Evolutionary conservation across 176 grass and related monocot species (phyloP).

Genomic region (Bromus sterilis): DNA sequence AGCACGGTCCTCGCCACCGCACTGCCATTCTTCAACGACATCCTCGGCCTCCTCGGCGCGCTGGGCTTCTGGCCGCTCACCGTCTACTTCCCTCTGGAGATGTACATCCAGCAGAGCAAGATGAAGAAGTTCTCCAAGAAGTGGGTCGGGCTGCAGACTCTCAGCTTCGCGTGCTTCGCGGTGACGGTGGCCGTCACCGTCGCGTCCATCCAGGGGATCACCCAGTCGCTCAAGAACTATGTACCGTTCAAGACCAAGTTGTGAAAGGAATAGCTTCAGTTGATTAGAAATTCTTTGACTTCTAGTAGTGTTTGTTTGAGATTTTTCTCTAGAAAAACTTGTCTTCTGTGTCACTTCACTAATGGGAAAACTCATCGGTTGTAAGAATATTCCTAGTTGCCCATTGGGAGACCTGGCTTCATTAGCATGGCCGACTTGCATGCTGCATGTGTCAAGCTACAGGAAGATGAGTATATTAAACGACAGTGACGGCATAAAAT

Average conservation of each 20-base stretch:
- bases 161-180: conserved; percentile 46
- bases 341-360: too few species aligned
- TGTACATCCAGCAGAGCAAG: conserved; percentile 39
- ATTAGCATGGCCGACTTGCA: too few species aligned
- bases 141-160: conserved; percentile 36
- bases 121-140: conserved; percentile 12
- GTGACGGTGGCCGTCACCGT: conserved; percentile 26
- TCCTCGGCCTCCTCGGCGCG: conserved; percentile 54
- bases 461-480: too few species aligned
- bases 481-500: too few species aligned
- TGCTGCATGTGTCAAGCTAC: too few species aligned
- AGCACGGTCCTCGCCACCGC: conserved; percentile 35
- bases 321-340: too few species aligned
- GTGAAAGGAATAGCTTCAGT: background rate
- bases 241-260: background rate
- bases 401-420: too few species aligned
- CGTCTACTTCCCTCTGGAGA: conserved; percentile 75
- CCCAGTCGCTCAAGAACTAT: conserved; percentile 9
- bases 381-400: too few species aligned
- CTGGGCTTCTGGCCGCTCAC: conserved; percentile 62
- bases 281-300: background rate
- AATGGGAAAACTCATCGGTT: too few species aligned
- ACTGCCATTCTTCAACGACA: conserved; percentile 65
- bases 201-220: conserved; percentile 38
- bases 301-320: too few species aligned